Conservation (phyloP, 179 eudicot genomes). For the Silene coronaria region DNA sequence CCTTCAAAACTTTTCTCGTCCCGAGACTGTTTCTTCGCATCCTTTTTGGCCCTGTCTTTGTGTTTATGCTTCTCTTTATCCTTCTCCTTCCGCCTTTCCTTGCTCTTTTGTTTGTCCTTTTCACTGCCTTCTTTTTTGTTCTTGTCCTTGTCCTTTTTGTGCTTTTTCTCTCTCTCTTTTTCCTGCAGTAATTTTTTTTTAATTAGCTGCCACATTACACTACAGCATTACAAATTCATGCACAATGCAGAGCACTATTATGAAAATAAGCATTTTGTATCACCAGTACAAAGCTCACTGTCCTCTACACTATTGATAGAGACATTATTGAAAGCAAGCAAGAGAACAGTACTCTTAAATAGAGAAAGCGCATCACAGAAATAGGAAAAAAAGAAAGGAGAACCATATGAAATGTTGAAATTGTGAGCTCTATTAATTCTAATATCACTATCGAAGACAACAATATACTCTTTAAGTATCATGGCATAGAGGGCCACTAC, state of each 20-base stretch:
- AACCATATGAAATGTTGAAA: neutral
- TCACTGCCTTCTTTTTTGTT: slow-evolving; percentile 27
- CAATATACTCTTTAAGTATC: no score
- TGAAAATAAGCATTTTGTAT: neutral
- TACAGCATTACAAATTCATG: neutral
- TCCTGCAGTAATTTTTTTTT: neutral
- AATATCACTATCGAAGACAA: neutral
- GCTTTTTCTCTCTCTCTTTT: slow-evolving; percentile 23
- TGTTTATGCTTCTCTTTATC: slow-evolving; percentile 30
- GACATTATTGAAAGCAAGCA: neutral
- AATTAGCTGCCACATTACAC: neutral
- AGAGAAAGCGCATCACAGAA: neutral
- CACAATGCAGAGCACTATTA: neutral
- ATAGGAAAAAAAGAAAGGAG: neutral
- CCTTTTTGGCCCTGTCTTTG: slow-evolving; percentile 26
- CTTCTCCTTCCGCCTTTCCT: slow-evolving; percentile 24
- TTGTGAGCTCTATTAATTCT: neutral
- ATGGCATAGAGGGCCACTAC: neutral
- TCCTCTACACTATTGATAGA: neutral
- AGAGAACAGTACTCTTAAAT: neutral
- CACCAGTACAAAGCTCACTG: neutral
- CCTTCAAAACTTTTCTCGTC: slow-evolving; percentile 18
- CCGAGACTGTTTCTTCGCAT: slow-evolving; percentile 25
- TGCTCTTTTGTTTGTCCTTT: slow-evolving; percentile 26
- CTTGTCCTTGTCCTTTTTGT: slow-evolving; percentile 21